Conservation (phyloP, 2,329 filamentous ascomycete species). For the Microcera coccophila region DNA sequence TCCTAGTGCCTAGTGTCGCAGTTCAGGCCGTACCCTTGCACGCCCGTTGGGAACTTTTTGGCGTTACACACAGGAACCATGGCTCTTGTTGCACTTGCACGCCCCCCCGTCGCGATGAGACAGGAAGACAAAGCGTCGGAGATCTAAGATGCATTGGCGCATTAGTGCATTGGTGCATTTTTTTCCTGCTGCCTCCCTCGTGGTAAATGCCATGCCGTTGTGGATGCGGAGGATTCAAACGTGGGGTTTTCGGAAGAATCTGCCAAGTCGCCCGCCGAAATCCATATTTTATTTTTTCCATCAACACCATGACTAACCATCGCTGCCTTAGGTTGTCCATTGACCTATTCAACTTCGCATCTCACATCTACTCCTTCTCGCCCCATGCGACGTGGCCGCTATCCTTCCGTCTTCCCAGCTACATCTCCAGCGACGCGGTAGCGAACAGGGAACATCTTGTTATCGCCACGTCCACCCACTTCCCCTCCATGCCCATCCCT, state of each 20-base stretch:
- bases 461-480: background rate
- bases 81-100: background rate
- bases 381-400: background rate
- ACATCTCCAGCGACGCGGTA: background rate
- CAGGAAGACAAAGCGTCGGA: too few relatives aligned
- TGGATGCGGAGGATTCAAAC: background rate
- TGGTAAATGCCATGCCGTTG: background rate
- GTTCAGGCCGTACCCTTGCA: background rate
- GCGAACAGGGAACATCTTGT: background rate
- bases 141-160: too few relatives aligned
- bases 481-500: slow-evolving; percentile 1
- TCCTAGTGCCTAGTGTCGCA: background rate
- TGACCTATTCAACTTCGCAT: background rate
- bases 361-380: background rate
- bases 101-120: background rate
- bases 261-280: background rate
- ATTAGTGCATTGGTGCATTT: too few relatives aligned
- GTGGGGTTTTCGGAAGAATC: background rate
- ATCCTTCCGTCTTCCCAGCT: background rate
- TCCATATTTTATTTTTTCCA: background rate
- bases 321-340: background rate
- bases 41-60: background rate
- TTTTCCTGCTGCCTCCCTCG: too few relatives aligned
- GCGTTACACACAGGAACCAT: background rate
- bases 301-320: background rate